These are phyloP conservation scores for Pharus latifolius DNA, from an alignment of 176 grass and related monocot genomes.

Conservation along the genomic window DNA sequence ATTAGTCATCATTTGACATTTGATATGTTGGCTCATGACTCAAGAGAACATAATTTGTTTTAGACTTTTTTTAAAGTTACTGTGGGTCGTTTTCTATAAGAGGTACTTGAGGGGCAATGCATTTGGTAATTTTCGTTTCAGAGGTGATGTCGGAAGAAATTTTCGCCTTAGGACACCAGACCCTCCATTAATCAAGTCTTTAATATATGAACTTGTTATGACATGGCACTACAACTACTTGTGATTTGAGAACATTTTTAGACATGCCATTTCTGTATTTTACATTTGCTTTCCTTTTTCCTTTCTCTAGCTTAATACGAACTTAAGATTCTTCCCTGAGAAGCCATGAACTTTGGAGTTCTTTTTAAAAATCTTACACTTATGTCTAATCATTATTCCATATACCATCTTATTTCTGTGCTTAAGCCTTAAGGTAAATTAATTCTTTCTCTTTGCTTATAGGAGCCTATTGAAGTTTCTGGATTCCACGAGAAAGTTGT, in stretches of 20 bases:
- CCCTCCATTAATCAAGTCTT: no score
- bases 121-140: no score
- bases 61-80: no score
- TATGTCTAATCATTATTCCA: not conserved
- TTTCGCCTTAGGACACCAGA: no score
- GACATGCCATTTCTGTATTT: not conserved
- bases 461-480: slow-evolving; percentile 73
- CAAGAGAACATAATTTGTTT: no score
- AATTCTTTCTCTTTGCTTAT: slow-evolving; percentile 12
- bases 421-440: not conserved
- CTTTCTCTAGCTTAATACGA: not conserved
- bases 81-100: no score
- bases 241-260: not conserved
- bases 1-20: no score
- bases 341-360: not conserved
- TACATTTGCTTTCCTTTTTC: not conserved
- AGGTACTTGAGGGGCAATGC: no score
- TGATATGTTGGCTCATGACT: no score
- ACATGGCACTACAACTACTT: no score
- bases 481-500: slow-evolving; percentile 57
- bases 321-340: not conserved
- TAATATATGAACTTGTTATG: no score
- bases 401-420: not conserved
- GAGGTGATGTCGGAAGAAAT: no score
- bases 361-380: not conserved